Evolutionary conservation across 371 early-diverging fungal species (phyloP), one percentile per base, ranked within the genome.

Genomic region (Actinomortierella ambigua): DNA sequence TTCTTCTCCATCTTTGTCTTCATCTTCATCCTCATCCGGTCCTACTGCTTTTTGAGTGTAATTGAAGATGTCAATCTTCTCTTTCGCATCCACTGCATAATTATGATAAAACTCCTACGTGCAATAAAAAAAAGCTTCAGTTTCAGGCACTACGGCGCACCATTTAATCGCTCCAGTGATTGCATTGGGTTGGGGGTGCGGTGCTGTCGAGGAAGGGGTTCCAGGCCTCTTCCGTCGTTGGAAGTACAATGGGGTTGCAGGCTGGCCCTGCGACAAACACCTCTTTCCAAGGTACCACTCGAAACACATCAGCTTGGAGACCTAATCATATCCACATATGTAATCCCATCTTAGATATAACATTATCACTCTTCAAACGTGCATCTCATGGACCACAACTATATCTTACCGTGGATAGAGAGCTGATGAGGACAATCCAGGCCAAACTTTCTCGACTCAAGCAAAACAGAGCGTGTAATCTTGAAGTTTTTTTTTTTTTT

Each of bases 31-130:
- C 55, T 55, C 55, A 28, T 46, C 55, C 55, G 43, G 55, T 28
- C 55, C 55, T 1, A 55, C 29, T 46, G 55, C 46, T 29, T 46
- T 55, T 18, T 20, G 47, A 2, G 47, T 46, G 47, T 47, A 55
- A 29, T 55, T 55, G 55, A 55, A 55, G 28, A 43, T 26, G 46
- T 55, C 47, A 46, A 55, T 55, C 28, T 55, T 46, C 46, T 55
- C 55, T 46, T 26, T 55, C 29, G 55, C 55, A 28, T 55, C 55
- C 15, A 46, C 47, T 13, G 55, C 47, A 43, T 55, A 55, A 26
- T 55, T 47, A 28, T 55, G 55, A 46, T 47, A 55, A 46, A 27
- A 55, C 56, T 55, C 56, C 56, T 55, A 48, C 56, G 46, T 44
- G 48, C 20, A 55, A 46, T 46, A 43, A 55, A 20, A 43, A 20